Evolutionary conservation across 1,139 yeast species (phyloP).

Genomic region (Saccharomycopsis hybrid): DNA sequence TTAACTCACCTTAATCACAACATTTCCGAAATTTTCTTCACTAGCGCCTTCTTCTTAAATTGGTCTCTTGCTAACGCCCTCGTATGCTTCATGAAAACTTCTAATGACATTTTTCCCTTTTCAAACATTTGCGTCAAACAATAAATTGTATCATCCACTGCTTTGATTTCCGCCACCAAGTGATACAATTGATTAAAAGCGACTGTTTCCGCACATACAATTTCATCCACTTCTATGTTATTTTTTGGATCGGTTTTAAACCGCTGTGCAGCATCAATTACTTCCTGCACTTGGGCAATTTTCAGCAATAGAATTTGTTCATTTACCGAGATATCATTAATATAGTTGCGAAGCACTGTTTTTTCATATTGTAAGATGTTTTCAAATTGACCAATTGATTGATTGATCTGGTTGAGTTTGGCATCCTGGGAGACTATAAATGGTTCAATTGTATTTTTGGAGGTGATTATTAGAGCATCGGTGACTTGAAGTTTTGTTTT

Average conservation of each 20-base stretch:
- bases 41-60: slow-evolving; percentile 43
- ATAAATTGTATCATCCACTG: slow-evolving; percentile 62
- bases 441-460: slow-evolving; percentile 31
- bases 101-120: slow-evolving; percentile 39
- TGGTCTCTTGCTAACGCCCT: slow-evolving; percentile 72
- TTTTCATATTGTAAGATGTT: slow-evolving; percentile 29
- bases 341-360: slow-evolving; percentile 26
- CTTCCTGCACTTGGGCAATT: slow-evolving; percentile 27
- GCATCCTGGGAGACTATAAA: slow-evolving; percentile 27
- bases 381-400: slow-evolving; percentile 27
- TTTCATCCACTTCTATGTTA: slow-evolving; percentile 37
- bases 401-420: slow-evolving; percentile 8
- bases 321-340: slow-evolving; percentile 29
- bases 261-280: slow-evolving; percentile 28
- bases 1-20: too few relatives aligned
- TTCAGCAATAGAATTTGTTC: slow-evolving; percentile 28
- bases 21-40: slow-evolving; percentile 31
- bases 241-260: slow-evolving; percentile 30
- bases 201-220: slow-evolving; percentile 40
- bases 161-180: slow-evolving; percentile 57
- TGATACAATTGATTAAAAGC: slow-evolving; percentile 56
- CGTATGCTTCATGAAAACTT: slow-evolving; percentile 48
- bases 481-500: slow-evolving; percentile 17
- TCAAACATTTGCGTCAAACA: slow-evolving; percentile 56
- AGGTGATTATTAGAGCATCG: slow-evolving; percentile 15